Evolutionary conservation across 257 asterid species (phyloP), one percentile per base, ranked within the genome.

Genomic region (Jaltomata sinuosa): DNA sequence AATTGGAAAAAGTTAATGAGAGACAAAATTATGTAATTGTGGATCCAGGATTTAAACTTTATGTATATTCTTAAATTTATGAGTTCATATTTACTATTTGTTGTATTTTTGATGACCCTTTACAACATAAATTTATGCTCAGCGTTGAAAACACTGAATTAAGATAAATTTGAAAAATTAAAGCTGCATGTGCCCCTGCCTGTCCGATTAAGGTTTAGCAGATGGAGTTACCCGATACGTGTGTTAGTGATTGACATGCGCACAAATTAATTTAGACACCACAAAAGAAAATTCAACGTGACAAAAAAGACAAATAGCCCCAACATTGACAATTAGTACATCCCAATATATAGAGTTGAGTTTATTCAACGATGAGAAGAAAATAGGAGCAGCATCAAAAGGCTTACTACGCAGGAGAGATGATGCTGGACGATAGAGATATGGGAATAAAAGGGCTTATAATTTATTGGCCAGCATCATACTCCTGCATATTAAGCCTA

Each of bases 401-500:
- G 55, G 80, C 80, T 72, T 72, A 8, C 36, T 72, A 72, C 80
- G 80, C 55, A 72, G 80, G 80, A 72, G 80, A 72, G 80, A 72
- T 72, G 80, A 72, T 42, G 80, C 55, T 72, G 55, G 80, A 42
- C 10, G 34, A 72, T 72, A 72, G 34, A n/a, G 55, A 61, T 54
- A 65, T 19, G 6, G 45, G 76, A 32, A 11, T 57, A 61, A 59
- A 40, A 2, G 78, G 2, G 10, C 18, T 36, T 36, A n/a, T n/a
- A 21, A n/a, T 36, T 69, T 69, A 38, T 72, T 72, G 53, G 80
- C 80, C 80, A 72, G 80, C 80, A 42, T 72, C 55, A 72, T 72
- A n/a, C 80, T 72, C 36, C 80, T 72, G 80, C 80, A 72, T 72
- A 72, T n/a, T 72, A n/a, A 72, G 80, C 80, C 80, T 72, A 18